Evolutionary conservation across 257 asterid genomes (phyloP), one percentile per base, ranked within the genome.

Genomic region (Pogostemon cablin): DNA sequence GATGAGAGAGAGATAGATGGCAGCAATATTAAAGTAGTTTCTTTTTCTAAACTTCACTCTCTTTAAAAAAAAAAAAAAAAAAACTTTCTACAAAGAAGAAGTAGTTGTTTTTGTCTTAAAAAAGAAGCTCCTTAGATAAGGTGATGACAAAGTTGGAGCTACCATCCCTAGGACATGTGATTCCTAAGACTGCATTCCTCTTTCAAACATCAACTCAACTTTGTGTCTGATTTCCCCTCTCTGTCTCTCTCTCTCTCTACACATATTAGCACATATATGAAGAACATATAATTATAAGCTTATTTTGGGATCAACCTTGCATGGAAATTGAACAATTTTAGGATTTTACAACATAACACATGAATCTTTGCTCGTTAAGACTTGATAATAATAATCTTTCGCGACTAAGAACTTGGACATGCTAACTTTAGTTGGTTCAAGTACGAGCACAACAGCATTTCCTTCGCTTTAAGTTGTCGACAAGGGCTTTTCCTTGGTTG

Each of bases 381-480:
- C 32, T 25, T 25, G 32, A 25, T 25, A 25, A 25, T 25, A 25
- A 25, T 25, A 25, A n/a, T n/a, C n/a, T 25, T 25, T 25, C 32
- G 32, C 32, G 32, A 25, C 32, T 25, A 25, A 25, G 32, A 25
- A 48, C 10, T 68, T 77, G 46, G 60, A 67, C 80, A 67, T 78
- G 82, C 47, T 47, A 70, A 72, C 75, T 72, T 71, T 71, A 74
- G 32, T 54, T 75, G 37, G 47, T 68, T 12, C 10, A 62, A 48
- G 69, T 68, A 78, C 76, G 48, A 54, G 34, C 58, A 61, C 54
- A 72, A 62, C 12, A 59, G 64, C 74, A 76, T 38, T 64, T 78
- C 32, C 69, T 75, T 35, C 32, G 6, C 48, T 77, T 74, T 73
- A 70, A 74, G 72, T 44, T 43, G 62, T 60, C 12, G 59, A 67